Evolutionary conservation across 768 basidiomycete species (phyloP), one percentile per base, ranked within the genome.

Genomic region (Scleroderma citrinum): DNA sequence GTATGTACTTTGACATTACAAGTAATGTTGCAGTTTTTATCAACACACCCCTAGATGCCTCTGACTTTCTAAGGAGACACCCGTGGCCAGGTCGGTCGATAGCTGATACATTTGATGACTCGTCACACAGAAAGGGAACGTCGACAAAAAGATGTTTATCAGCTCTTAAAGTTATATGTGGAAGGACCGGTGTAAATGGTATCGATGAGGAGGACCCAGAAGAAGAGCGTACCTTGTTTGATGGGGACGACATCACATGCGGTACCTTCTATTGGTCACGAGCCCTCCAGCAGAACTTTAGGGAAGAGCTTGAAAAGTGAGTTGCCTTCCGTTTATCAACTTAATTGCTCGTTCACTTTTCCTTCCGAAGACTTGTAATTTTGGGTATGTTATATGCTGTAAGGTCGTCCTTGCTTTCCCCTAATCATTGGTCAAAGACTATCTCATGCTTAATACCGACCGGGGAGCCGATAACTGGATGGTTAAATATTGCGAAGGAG

Each of bases 401-500:
- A n/a, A 5, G 26, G 8, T 14, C 13, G 16, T 14, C 36, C 19
- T 36, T 10, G 20, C n/a, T 47, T 39, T 17, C 26, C 17, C 20
- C 26, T 45, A 24, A 51, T 26, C 17, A 14, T 34, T 35, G 17
- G 17, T 4, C 51, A 54, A 53, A 87, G 91, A 94, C 67, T 92
- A 87, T 67, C 74, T 95, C 38, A 94, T 94, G 85, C 80, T 91
- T 46, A 94, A 93, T 64, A 94, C 92, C 17, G 92, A 92, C 62
- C 81, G 91, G 44, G 66, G 81, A 16, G 84, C 88, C 1, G 90
- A 92, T 70, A 91, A 92, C 64, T 92, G 87, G 66, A 92, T 92
- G 90, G 86, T 92, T 68, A 92, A 89, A 64, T 89, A 84, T 61
- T 92, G 90, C 62, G 86, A 88, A 67, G 84, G 78, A 38, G 82